phyloP scores from a whole-genome alignment of 1,284 basidiomycete species.

The Malassezia equina region DNA sequence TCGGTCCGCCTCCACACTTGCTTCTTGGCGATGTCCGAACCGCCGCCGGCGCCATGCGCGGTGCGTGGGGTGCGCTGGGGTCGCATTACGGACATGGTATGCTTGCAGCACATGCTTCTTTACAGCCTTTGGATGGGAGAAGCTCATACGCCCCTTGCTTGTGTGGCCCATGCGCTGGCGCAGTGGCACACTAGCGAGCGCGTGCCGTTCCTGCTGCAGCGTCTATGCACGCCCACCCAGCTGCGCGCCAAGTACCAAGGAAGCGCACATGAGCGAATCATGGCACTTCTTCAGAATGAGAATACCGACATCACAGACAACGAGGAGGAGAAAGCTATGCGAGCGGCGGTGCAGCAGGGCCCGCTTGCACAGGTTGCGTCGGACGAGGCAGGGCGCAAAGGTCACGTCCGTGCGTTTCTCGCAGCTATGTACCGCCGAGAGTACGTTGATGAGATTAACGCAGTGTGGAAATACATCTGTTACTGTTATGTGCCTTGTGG shows the following conservation, averaged over 20 bases:
- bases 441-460: slow-evolving; percentile 3
- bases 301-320: neutral
- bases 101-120: neutral
- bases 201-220: neutral
- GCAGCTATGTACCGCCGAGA: slow-evolving; percentile 9
- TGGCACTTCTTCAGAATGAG: neutral
- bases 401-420: neutral
- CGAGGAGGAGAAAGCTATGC: neutral
- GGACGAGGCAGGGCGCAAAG: neutral
- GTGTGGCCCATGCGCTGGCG: neutral
- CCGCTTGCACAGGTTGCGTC: neutral
- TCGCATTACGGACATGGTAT: neutral
- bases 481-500: neutral
- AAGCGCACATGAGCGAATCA: neutral
- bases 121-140: slow-evolving; percentile 15
- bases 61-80: neutral
- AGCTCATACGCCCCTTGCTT: slow-evolving; percentile 12
- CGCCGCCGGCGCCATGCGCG: neutral
- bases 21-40: neutral
- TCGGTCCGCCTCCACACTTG: slow-evolving; percentile 1
- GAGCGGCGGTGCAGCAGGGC: neutral
- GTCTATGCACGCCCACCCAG: slow-evolving; percentile 9
- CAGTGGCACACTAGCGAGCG: neutral
- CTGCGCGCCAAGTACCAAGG: slow-evolving; percentile 4
- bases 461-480: slow-evolving; percentile 10